Conservation (phyloP, 371 early-diverging fungal species). For the Smittium culicis region DNA sequence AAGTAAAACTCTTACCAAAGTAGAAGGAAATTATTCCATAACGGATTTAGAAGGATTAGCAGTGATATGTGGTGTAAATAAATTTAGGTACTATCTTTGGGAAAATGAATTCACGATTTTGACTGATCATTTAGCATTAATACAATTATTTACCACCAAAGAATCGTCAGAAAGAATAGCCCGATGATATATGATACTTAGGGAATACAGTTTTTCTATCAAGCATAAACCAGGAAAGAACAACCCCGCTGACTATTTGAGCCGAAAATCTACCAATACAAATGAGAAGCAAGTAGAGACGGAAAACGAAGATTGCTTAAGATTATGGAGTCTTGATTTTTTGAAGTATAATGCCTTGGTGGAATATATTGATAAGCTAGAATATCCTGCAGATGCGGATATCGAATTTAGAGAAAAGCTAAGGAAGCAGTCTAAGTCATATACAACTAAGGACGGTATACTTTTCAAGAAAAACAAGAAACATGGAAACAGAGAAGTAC, state of each 20-base stretch:
- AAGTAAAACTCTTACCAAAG: background rate
- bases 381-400: no score
- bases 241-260: conserved; percentile 5
- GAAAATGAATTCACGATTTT: conserved; percentile 14
- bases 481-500: no score
- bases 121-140: conserved; percentile 9
- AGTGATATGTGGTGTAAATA: background rate
- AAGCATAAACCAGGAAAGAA: conserved; percentile 1
- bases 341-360: no score
- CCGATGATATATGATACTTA: background rate
- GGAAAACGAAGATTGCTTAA: no score
- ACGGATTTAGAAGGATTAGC: background rate
- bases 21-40: conserved; percentile 8
- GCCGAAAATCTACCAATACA: no score
- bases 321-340: no score
- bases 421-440: no score
- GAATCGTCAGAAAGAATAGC: conserved; percentile 10
- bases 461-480: no score
- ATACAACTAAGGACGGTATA: no score
- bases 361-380: no score
- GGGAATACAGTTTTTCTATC: conserved; percentile 2
- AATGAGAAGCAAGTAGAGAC: no score
- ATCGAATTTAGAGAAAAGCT: no score
- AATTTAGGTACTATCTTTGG: conserved; percentile 25
- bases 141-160: background rate